A percentile compares a stretch with the other conserved stretches of the same genome.
Conservation (phyloP, 768 basidiomycete genomes). For the Ephemerocybe angulata region DNA sequence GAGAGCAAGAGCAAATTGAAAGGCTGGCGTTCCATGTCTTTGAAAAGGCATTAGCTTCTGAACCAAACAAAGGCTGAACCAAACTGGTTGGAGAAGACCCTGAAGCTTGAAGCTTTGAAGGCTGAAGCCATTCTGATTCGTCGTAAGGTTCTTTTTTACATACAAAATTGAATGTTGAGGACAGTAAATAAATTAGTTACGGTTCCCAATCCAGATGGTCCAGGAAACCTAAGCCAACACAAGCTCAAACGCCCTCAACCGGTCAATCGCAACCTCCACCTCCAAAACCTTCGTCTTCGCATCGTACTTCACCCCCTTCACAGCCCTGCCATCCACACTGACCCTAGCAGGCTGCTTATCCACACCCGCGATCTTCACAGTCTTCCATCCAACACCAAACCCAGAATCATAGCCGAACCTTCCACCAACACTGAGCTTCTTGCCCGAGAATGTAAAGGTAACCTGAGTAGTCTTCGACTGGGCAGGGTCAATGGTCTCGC, state of each 20-base stretch:
- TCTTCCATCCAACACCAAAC: constrained; percentile 32
- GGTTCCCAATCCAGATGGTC: not conserved
- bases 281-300: constrained; percentile 38
- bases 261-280: constrained; percentile 37
- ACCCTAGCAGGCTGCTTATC: constrained; percentile 26
- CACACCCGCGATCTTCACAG: constrained; percentile 39
- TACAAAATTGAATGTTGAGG: not conserved
- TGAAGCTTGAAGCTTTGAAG: too few relatives aligned
- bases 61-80: too few relatives aligned
- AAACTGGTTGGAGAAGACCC: too few relatives aligned
- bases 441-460: constrained; percentile 28
- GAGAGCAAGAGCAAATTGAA: too few relatives aligned
- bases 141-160: too few relatives aligned
- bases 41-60: too few relatives aligned
- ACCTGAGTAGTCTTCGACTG: constrained; percentile 25
- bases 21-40: too few relatives aligned
- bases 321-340: constrained; percentile 23
- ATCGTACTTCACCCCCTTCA: constrained; percentile 33
- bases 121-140: too few relatives aligned
- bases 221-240: not conserved
- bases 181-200: not conserved
- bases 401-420: constrained; percentile 30
- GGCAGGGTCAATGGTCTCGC: constrained; percentile 43
- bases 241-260: constrained; percentile 12
- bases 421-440: constrained; percentile 32